A percentile compares a stretch with the other conserved stretches of the same genome.
phyloP scores from a whole-genome alignment of 1,139 yeast genomes.

The Pichia sp. region DNA sequence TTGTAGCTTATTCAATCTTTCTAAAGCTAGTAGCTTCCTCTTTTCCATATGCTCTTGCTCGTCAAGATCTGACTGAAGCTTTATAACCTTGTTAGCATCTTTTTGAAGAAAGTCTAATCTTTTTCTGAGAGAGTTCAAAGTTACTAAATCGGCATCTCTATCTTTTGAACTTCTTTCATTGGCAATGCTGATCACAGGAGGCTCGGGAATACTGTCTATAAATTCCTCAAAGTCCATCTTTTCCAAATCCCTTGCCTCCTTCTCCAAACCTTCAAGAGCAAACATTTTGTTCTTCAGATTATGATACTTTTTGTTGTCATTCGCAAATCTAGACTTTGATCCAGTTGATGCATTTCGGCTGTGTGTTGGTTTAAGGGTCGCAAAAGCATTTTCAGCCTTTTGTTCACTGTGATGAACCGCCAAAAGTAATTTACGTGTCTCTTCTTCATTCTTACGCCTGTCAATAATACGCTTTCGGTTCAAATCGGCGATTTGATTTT shows the following conservation, averaged over 20 bases:
- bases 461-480: constrained; percentile 68
- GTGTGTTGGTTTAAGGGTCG: constrained; percentile 10
- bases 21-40: constrained; percentile 61
- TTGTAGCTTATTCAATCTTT: constrained; percentile 61
- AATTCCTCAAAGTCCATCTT: constrained; percentile 68
- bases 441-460: constrained; percentile 82
- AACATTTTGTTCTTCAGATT: constrained; percentile 35
- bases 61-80: constrained; percentile 47
- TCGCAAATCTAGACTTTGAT: constrained; percentile 3
- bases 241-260: constrained; percentile 75
- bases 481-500: constrained; percentile 64
- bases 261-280: constrained; percentile 45
- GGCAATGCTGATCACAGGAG: constrained; percentile 9
- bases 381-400: constrained; percentile 14
- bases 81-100: constrained; percentile 71
- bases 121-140: constrained; percentile 50
- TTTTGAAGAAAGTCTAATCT: constrained; percentile 59
- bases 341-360: constrained; percentile 8
- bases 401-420: constrained; percentile 44
- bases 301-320: constrained; percentile 2
- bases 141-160: constrained; percentile 34
- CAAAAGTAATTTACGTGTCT: constrained; percentile 78
- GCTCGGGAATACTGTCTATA: constrained; percentile 20
- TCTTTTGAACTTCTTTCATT: constrained; percentile 15
- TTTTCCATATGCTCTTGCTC: constrained; percentile 54